Evolutionary conservation across 2,329 filamentous ascomycete genomes (phyloP), one percentile per base, ranked within the genome.

Genomic region (Monosporascus cannonballus): DNA sequence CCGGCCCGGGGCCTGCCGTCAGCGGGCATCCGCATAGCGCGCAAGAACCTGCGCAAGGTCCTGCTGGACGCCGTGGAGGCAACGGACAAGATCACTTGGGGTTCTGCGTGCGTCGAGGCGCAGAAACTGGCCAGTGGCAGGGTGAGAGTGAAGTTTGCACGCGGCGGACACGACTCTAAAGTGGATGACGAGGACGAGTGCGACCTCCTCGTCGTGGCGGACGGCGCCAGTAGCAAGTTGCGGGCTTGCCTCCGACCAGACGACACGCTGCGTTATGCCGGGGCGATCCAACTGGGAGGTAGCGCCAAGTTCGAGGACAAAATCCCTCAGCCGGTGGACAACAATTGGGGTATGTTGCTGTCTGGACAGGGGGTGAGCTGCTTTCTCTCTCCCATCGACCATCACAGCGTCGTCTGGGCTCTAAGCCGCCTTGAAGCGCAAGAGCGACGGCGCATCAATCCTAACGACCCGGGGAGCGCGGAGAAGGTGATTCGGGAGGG

Each of bases 301-400:
- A 64, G 66, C 6, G 65, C 74, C 1, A 62, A 56, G 18, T 75
- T 76, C 45, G 56, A 67, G 2, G 57, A 59, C 0, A 53, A 59
- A 3, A 56, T 71, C 1, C 72, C 73, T 0, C 24, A 58, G 14
- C 67, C 69, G 0, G 53, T 71, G 0, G 60, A 66, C 47, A 57
- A 62, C 15, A 67, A 74, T 52, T 76, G 73, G 73, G 73, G 74
- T 0, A 62, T 71, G 22, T 63, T 72, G 42, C 50, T 75, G 3
- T 69, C 70, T 4, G 69, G 67, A 2, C 64, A 60, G 2, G 76
- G 75, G 0, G 61, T 69, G 0, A 68, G 69, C 2, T 71, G 74
- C 49, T 77, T 78, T 60, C 65, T 73, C 41, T 74, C 74, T 1
- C 73, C 76, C 0, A 64, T 75, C 6, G 73, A 77, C 54, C 54